A percentile compares a stretch with the other conserved stretches of the same genome.
Evolutionary conservation across 2,329 filamentous ascomycete species (phyloP).

Genomic region (Xylaria sp.): DNA sequence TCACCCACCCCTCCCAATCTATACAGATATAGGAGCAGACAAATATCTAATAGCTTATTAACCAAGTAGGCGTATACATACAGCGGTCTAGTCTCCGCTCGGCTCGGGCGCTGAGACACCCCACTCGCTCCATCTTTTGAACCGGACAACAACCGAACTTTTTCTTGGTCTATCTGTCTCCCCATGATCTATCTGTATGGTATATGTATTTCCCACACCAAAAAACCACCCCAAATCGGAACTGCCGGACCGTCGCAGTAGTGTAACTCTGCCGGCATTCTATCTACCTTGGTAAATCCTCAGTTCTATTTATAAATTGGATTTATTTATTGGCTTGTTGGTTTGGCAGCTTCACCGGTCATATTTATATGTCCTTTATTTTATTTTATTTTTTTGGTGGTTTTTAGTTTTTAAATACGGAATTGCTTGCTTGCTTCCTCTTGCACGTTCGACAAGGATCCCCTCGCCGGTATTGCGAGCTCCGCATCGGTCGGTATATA

Average conservation of each 20-base stretch:
- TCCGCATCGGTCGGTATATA: neutral
- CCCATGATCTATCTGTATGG: too few species aligned
- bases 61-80: neutral
- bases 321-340: too few species aligned
- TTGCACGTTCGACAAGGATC: too few species aligned
- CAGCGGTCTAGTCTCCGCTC: conserved; percentile 11
- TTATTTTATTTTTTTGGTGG: too few species aligned
- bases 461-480: neutral
- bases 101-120: conserved; percentile 18
- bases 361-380: too few species aligned
- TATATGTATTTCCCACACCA: neutral
- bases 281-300: conserved; percentile 12
- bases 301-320: neutral
- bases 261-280: conserved; percentile 16
- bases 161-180: neutral
- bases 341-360: too few species aligned
- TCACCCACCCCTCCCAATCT: neutral
- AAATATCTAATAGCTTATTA: neutral
- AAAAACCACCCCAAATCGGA: conserved; percentile 9
- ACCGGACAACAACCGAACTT: conserved; percentile 27
- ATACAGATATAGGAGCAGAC: neutral
- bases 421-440: too few species aligned
- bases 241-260: conserved; percentile 19
- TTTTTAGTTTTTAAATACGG: too few species aligned
- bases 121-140: conserved; percentile 18